phyloP scores from a whole-genome alignment of 2,329 filamentous ascomycete genomes.

The Aspergillus sergii region DNA sequence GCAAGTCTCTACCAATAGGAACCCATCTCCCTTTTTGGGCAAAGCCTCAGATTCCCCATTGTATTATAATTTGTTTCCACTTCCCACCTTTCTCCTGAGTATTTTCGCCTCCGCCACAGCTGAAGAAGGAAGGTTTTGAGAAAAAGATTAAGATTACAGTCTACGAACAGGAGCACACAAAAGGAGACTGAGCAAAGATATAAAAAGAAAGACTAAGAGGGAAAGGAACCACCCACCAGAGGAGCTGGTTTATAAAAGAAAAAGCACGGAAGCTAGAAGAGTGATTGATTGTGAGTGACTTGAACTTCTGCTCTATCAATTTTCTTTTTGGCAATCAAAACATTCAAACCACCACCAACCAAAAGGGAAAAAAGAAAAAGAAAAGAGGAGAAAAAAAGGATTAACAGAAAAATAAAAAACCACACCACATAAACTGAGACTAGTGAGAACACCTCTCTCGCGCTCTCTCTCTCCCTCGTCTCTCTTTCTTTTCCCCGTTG shows the following conservation, averaged over 20 bases:
- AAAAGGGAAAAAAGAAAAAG: neutral
- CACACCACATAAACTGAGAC: conserved; percentile 12
- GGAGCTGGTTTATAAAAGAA: conserved; percentile 5
- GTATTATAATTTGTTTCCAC: conserved; percentile 16
- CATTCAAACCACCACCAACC: neutral
- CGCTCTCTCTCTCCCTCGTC: neutral
- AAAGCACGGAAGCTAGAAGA: neutral
- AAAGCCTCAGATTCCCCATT: conserved; percentile 17
- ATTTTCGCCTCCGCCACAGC: conserved; percentile 17
- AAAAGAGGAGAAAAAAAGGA: neutral
- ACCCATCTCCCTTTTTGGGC: conserved; percentile 16
- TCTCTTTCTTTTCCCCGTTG: conserved; percentile 17
- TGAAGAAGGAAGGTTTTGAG: conserved; percentile 7
- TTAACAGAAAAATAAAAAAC: neutral
- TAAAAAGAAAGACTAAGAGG: conserved; percentile 4
- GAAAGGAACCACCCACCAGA: neutral
- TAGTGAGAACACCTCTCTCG: conserved; percentile 8
- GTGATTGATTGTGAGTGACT: neutral
- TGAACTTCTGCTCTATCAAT: conserved; percentile 8
- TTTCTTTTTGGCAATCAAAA: conserved; percentile 1
- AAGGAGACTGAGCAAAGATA: conserved; percentile 9
- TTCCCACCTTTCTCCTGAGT: conserved; percentile 13
- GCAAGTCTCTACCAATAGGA: conserved; percentile 13
- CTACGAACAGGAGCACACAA: neutral
- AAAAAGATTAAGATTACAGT: conserved; percentile 4